A percentile compares a stretch with the other conserved stretches of the same genome.
Conservation (phyloP, 352 stramenopile species). For the Phytophthora macrochlamydospora region DNA sequence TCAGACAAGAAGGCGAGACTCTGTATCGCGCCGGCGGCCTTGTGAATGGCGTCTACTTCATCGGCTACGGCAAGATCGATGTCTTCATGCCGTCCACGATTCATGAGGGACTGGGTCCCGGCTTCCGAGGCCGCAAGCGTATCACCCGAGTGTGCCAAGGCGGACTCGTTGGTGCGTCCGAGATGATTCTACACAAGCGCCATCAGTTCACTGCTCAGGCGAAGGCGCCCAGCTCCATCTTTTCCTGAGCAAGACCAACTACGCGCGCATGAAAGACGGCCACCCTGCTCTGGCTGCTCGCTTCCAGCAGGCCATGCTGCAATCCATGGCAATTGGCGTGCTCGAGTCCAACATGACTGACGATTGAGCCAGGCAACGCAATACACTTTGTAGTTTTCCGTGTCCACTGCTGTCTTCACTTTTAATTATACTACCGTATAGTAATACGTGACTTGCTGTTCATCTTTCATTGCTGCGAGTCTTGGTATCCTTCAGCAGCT, state of each 20-base stretch:
- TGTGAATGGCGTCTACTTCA: slow-evolving; percentile 80
- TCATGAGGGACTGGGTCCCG: slow-evolving; percentile 78
- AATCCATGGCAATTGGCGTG: slow-evolving; percentile 84
- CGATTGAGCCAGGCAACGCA: slow-evolving; percentile 42
- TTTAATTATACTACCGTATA: not conserved
- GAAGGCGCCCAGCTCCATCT: slow-evolving; percentile 70
- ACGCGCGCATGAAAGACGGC: slow-evolving; percentile 67
- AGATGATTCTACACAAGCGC: slow-evolving; percentile 82
- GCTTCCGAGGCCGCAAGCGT: slow-evolving; percentile 78
- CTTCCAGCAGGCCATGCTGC: slow-evolving; percentile 87
- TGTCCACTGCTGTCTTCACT: not conserved
- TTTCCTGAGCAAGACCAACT: slow-evolving; percentile 80
- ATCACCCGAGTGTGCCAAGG: slow-evolving; percentile 84
- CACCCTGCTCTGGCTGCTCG: slow-evolving; percentile 71
- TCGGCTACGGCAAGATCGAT: slow-evolving; percentile 86
- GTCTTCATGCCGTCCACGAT: slow-evolving; percentile 84
- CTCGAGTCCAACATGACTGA: slow-evolving; percentile 87
- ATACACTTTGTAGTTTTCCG: not conserved
- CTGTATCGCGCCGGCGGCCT: slow-evolving; percentile 69
- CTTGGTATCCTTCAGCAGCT: too few species aligned
- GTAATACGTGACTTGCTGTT: too few species aligned
- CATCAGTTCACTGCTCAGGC: slow-evolving; percentile 85
- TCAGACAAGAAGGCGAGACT: slow-evolving; percentile 67
- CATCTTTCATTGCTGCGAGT: too few species aligned
- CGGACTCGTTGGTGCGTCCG: slow-evolving; percentile 76